Conservation (phyloP, 1,139 yeast genomes). For the Groenewaldozyma sp. region DNA sequence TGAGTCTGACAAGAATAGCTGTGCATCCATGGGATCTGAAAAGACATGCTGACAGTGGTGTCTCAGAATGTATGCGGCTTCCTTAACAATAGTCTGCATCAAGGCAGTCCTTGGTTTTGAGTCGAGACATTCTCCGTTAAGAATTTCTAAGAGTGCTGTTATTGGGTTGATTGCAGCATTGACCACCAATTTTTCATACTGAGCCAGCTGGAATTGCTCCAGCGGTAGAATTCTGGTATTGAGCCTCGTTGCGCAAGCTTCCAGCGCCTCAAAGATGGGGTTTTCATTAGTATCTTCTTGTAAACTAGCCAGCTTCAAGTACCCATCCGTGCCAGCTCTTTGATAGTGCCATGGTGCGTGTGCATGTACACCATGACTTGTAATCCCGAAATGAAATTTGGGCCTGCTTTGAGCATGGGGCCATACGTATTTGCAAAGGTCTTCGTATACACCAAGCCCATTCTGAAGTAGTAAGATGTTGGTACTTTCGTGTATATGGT, state of each 20-base stretch:
- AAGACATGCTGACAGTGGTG: slow-evolving; percentile 23
- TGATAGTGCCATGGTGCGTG: slow-evolving; percentile 34
- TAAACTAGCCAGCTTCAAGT: slow-evolving; percentile 36
- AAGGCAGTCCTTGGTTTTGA: slow-evolving; percentile 10
- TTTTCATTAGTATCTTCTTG: slow-evolving; percentile 7
- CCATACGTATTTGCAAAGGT: slow-evolving; percentile 48
- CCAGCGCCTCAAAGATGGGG: neutral
- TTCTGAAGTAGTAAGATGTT: slow-evolving; percentile 65
- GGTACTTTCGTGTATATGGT: slow-evolving; percentile 36
- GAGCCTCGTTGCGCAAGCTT: slow-evolving; percentile 21
- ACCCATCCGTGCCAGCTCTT: slow-evolving; percentile 59
- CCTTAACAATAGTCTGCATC: slow-evolving; percentile 21
- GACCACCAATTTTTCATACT: slow-evolving; percentile 64
- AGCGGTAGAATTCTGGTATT: slow-evolving; percentile 41
- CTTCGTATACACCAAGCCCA: slow-evolving; percentile 62
- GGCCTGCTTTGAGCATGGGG: slow-evolving; percentile 40
- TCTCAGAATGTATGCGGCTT: slow-evolving; percentile 21
- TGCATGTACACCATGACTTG: slow-evolving; percentile 68
- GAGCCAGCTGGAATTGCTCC: slow-evolving; percentile 50
- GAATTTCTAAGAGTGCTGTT: slow-evolving; percentile 57
- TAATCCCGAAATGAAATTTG: slow-evolving; percentile 59
- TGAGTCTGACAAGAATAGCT: slow-evolving; percentile 14
- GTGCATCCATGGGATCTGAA: slow-evolving; percentile 9
- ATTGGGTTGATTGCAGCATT: slow-evolving; percentile 72
- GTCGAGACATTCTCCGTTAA: slow-evolving; percentile 56